These are phyloP conservation scores for Lachnellula suecica DNA, from an alignment of 2,329 filamentous ascomycete species.

Conservation along the genomic window DNA sequence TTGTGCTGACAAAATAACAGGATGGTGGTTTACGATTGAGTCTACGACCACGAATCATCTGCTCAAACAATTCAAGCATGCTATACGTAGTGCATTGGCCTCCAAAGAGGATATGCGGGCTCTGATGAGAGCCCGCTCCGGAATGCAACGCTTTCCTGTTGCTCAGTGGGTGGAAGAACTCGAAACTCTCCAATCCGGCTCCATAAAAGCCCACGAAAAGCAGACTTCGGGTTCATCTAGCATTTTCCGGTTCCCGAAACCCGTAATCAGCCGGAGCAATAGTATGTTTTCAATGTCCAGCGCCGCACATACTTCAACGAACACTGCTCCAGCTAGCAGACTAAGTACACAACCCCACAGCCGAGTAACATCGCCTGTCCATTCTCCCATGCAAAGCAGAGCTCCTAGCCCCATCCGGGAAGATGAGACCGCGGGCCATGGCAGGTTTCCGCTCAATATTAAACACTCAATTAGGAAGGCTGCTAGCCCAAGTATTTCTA, in stretches of 20 bases:
- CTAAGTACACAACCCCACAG: neutral
- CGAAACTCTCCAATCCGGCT: conserved; percentile 58
- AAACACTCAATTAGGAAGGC: neutral
- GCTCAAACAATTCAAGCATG: conserved; percentile 63
- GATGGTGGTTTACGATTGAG: conserved; percentile 71
- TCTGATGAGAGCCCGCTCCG: conserved; percentile 63
- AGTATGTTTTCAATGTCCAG: neutral
- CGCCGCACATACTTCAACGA: neutral
- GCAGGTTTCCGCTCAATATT: neutral
- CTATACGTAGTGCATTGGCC: conserved; percentile 59
- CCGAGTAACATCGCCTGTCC: neutral
- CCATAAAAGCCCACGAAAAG: conserved; percentile 48
- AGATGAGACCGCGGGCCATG: neutral
- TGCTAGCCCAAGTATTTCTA: neutral
- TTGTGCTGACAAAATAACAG: conserved; percentile 24
- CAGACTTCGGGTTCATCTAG: neutral
- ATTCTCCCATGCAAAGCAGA: neutral
- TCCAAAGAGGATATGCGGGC: conserved; percentile 55
- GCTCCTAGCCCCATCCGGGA: neutral
- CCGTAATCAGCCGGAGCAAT: neutral
- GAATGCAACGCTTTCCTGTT: conserved; percentile 66
- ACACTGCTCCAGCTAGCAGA: neutral
- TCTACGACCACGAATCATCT: conserved; percentile 62
- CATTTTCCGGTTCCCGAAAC: neutral
- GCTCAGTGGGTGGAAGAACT: conserved; percentile 66